These are phyloP conservation scores for Ustilago cynodontis DNA, from an alignment of 1,284 basidiomycete species.

Conservation along the genomic window DNA sequence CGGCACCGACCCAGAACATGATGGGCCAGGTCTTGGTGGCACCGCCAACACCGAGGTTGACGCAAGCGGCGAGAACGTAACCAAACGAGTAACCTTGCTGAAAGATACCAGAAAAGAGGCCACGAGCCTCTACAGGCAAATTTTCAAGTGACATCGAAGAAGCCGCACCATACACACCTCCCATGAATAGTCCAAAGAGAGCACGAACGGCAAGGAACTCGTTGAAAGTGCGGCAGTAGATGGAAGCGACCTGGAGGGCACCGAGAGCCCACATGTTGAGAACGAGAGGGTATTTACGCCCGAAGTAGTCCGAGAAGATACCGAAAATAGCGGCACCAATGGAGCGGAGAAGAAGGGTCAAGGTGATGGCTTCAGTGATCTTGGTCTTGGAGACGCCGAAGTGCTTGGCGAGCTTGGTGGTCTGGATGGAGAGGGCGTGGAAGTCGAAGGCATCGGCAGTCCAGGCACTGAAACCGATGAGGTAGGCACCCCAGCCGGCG, in stretches of 20 bases:
- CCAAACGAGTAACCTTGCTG: constrained; percentile 58
- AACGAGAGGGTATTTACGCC: constrained; percentile 73
- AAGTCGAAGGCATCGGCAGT: constrained; percentile 56
- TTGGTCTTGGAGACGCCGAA: constrained; percentile 52
- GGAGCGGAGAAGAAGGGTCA: constrained; percentile 51
- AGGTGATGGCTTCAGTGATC: constrained; percentile 50
- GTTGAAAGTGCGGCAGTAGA: constrained; percentile 44
- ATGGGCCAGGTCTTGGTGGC: constrained; percentile 42
- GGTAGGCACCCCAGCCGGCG: constrained; percentile 50
- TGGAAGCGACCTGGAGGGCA: constrained; percentile 51
- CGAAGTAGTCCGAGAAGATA: constrained; percentile 43
- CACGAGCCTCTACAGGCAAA: constrained; percentile 51
- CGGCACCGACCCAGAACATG: constrained; percentile 62
- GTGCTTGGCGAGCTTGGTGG: constrained; percentile 49
- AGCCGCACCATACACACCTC: constrained; percentile 48
- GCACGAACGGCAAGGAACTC: constrained; percentile 57
- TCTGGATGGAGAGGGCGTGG: constrained; percentile 54
- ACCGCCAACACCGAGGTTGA: constrained; percentile 55
- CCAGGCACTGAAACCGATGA: constrained; percentile 51
- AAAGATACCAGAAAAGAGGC: constrained; percentile 55
- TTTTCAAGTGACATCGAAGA: constrained; percentile 44
- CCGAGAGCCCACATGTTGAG: constrained; percentile 55
- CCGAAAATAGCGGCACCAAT: constrained; percentile 60
- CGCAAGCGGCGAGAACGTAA: constrained; percentile 56
- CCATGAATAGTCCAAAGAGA: constrained; percentile 58